These are phyloP conservation scores for Solanum pimpinellifolium DNA, from an alignment of 257 asterid species.

Conservation along the genomic window DNA sequence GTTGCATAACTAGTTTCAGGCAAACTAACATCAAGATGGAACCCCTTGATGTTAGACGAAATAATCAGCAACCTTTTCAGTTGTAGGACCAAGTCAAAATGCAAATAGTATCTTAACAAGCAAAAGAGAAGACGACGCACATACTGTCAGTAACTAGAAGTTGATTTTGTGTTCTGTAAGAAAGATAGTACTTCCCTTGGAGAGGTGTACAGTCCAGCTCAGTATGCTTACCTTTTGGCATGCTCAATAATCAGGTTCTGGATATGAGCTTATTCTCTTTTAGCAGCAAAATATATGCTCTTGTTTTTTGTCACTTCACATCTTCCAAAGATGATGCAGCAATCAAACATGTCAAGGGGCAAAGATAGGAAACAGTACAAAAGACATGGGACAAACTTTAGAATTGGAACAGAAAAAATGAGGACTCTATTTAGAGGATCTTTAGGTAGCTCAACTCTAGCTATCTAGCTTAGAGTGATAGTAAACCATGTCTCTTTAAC, in stretches of 20 bases:
- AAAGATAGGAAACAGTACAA: neutral
- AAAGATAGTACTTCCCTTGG: neutral
- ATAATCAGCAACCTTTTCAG: neutral
- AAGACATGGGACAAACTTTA: neutral
- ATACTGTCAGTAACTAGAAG: neutral
- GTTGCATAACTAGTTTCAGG: neutral
- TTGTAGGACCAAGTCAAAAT: neutral
- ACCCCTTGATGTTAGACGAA: neutral
- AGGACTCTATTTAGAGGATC: neutral
- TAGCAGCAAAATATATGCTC: neutral
- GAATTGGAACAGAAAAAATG: neutral
- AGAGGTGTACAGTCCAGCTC: neutral
- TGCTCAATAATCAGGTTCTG: neutral
- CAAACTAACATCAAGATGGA: neutral
- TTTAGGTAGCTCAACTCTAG: neutral
- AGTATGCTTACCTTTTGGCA: neutral
- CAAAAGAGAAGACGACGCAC: neutral
- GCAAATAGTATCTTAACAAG: neutral
- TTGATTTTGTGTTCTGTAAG: neutral
- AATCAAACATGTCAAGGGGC: neutral
- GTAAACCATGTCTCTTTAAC: neutral
- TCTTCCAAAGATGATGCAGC: neutral
- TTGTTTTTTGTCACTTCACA: neutral
- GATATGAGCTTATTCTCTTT: neutral
- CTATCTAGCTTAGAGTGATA: neutral